phyloP scores from a whole-genome alignment of 163 green algal genomes.

The Prototheca wickerhamii region DNA sequence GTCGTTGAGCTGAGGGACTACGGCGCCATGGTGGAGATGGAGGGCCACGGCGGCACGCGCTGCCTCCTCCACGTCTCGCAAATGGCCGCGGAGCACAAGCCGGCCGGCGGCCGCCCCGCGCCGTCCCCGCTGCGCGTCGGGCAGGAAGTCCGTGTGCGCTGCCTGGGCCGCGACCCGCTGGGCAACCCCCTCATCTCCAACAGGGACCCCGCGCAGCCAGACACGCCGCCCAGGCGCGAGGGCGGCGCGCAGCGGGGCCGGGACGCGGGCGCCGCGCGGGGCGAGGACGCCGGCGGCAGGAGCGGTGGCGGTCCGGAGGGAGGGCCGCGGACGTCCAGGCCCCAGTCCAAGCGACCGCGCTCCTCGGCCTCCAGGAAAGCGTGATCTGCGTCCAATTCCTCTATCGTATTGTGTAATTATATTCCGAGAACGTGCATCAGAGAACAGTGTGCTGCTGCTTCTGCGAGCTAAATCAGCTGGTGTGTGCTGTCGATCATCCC shows the following conservation, averaged over 20 bases:
- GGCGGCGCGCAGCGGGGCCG: neutral
- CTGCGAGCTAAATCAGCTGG: too few relatives aligned
- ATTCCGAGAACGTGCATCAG: too few relatives aligned
- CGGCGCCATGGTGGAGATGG: conserved; percentile 57
- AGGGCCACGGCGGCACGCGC: conserved; percentile 28
- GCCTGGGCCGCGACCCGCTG: conserved; percentile 33
- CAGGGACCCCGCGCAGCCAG: conserved; percentile 24
- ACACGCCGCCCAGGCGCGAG: neutral
- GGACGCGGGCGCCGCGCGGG: too few relatives aligned
- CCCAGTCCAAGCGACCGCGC: too few relatives aligned
- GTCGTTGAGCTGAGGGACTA: conserved; percentile 58
- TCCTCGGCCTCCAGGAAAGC: too few relatives aligned
- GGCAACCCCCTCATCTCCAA: conserved; percentile 48
- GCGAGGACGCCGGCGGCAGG: neutral
- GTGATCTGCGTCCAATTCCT: too few relatives aligned
- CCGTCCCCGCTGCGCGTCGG: conserved; percentile 46
- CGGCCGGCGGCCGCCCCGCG: conserved; percentile 27
- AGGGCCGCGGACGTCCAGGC: too few relatives aligned
- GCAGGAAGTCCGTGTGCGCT: conserved; percentile 47
- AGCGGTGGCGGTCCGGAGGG: too few relatives aligned
- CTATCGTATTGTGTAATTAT: too few relatives aligned
- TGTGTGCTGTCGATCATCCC: too few relatives aligned
- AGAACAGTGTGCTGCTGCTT: too few relatives aligned
- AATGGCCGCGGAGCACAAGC: conserved; percentile 27
- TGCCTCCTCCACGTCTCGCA: conserved; percentile 68